Evolutionary conservation across 192 early-diverging fungal species (phyloP).

Genomic region (Coemansia asiatica): DNA sequence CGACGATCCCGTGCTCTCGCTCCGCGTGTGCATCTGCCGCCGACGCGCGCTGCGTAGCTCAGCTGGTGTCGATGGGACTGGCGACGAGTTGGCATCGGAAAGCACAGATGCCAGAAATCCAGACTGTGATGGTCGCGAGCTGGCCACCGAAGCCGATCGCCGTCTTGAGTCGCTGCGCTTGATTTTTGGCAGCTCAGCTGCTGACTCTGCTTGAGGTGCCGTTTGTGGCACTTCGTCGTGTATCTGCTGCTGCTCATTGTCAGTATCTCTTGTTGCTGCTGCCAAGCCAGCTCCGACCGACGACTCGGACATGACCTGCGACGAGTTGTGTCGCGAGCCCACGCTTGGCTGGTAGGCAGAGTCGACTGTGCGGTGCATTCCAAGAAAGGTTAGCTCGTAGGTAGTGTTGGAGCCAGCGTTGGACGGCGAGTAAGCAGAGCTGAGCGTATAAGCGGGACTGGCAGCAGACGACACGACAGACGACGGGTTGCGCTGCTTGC

Average conservation of each 20-base stretch:
- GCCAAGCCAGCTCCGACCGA: neutral
- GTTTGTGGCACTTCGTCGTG: too few relatives aligned
- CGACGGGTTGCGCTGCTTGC: constrained; percentile 28
- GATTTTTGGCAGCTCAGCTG: too few relatives aligned
- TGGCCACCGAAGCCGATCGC: constrained; percentile 26
- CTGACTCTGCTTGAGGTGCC: too few relatives aligned
- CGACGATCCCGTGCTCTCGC: constrained; percentile 45
- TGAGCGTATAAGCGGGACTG: constrained; percentile 44
- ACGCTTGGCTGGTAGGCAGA: constrained; percentile 34
- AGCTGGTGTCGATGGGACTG: neutral
- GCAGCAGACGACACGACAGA: constrained; percentile 24
- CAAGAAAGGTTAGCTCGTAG: constrained; percentile 50
- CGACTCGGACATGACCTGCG: constrained; percentile 12
- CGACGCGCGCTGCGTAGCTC: constrained; percentile 8
- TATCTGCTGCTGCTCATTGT: too few relatives aligned
- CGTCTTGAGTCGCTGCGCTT: constrained; percentile 8
- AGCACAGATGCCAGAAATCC: neutral
- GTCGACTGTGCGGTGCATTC: constrained; percentile 41
- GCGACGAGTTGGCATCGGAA: neutral
- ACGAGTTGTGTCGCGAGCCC: constrained; percentile 21
- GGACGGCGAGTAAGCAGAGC: constrained; percentile 51
- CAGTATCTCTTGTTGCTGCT: too few relatives aligned
- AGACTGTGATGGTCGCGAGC: neutral
- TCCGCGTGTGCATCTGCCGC: constrained; percentile 26
- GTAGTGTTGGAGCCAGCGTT: constrained; percentile 48